Evolutionary conservation across 768 basidiomycete genomes (phyloP), one percentile per base, ranked within the genome.

Genomic region (Boletus patriciae): DNA sequence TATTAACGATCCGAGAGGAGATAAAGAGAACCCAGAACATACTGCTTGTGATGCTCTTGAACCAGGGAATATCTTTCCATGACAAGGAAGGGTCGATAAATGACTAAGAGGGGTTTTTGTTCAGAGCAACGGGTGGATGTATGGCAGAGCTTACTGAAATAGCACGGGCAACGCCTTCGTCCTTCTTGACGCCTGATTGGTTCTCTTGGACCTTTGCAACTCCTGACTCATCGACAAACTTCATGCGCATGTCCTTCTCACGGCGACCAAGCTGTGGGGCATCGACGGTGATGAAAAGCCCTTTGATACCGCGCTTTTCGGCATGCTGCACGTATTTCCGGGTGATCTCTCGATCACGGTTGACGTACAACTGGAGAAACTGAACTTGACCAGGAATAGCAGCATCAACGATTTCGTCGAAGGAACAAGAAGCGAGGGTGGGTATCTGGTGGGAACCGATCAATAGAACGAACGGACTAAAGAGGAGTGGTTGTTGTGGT

Each of bases 201-300:
- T 69, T 66, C 33, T 61, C 60, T 44, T 68, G 66, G 4, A 70
- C 64, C 37, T 57, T 66, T 12, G 58, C 66, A 3, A 64, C 63
- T 15, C 65, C 69, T 19, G 62, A 56, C 31, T 86, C 87, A 11
- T 88, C 92, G 36, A 89, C 91, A 59, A 96, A 94, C 69, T 93
- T 95, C 86, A 88, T 88, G 16, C 93, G 81, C 93, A 97, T 96
- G 67, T 95, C 94, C 50, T 94, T 93, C 70, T 94, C 92, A 55
- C 94, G 81, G 19, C 92, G 83, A 47, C 94, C 94, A 15, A 97
- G 84, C 62, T 97, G 94, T 9, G 94, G 94, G 0, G 94, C 94
- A 74, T 96, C 93, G 29, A 97, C 93, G 0, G 94, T 95, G 70
- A 97, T 95, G 74, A 97, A 96, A 9, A 97, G 77, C 3, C 80